phyloP scores from a whole-genome alignment of 2,329 filamentous ascomycete species.

The Hypoxylon sp. region DNA sequence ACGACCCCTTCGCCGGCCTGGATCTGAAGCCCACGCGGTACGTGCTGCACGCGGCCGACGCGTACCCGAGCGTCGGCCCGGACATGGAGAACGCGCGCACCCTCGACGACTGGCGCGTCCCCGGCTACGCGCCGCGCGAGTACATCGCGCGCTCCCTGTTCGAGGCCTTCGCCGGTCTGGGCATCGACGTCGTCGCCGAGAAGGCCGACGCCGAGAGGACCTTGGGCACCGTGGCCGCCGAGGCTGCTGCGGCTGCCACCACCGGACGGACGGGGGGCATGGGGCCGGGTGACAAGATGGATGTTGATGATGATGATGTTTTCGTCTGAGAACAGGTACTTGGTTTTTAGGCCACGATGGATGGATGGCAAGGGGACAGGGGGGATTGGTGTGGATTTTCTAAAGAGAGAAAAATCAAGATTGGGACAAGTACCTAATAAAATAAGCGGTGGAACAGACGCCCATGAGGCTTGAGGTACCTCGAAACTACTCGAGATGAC shows the following conservation, averaged over 20 bases:
- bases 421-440: too few species aligned
- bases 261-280: conserved; percentile 2
- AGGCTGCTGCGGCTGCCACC: conserved; percentile 51
- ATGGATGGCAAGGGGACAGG: too few species aligned
- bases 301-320: conserved; percentile 56
- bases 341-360: conserved; percentile 40
- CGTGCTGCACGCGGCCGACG: conserved; percentile 59
- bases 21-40: conserved; percentile 72
- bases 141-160: conserved; percentile 84
- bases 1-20: conserved; percentile 87
- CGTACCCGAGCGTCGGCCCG: conserved; percentile 79
- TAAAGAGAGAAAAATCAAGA: too few species aligned
- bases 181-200: conserved; percentile 87
- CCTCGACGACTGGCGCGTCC: conserved; percentile 73
- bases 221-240: conserved; percentile 45
- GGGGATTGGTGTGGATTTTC: too few species aligned
- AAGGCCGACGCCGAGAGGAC: conserved; percentile 53
- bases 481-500: too few species aligned
- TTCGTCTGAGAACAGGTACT: conserved; percentile 39
- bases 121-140: conserved; percentile 84
- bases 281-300: conserved; percentile 51
- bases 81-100: conserved; percentile 74
- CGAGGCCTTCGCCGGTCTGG: conserved; percentile 89
- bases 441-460: too few species aligned
- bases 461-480: too few species aligned